Evolutionary conservation across 495 filamentous ascomycete species (phyloP).

Genomic region (Pyronema omphalodes): DNA sequence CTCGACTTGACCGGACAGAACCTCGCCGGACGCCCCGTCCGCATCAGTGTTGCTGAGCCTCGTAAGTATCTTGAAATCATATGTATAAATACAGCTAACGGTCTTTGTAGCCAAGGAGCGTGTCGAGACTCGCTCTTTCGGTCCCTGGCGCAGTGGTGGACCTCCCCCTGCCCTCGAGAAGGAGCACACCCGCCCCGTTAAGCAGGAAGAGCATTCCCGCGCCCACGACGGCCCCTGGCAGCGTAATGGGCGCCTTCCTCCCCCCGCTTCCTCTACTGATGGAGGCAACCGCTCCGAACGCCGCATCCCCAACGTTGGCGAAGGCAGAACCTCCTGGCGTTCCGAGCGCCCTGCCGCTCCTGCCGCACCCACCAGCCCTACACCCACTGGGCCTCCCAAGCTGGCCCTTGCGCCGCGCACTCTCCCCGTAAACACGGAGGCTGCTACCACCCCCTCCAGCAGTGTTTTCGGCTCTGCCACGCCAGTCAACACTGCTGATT

Average conservation of each 20-base stretch:
- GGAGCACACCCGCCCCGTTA: constrained; percentile 7
- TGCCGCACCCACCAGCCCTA: constrained; percentile 32
- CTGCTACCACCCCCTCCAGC: constrained; percentile 20
- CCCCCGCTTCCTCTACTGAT: constrained; percentile 15
- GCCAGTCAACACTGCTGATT: constrained; percentile 30
- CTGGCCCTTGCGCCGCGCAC: constrained; percentile 24
- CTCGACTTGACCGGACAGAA: constrained; percentile 58
- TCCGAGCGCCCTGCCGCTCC: constrained; percentile 26
- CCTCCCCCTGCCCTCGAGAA: constrained; percentile 51
- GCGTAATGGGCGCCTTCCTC: constrained; percentile 26
- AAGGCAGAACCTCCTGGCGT: background rate
- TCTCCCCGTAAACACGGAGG: constrained; percentile 22
- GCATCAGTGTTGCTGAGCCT: constrained; percentile 72
- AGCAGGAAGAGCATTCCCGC: constrained; percentile 33
- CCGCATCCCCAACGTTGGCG: constrained; percentile 2
- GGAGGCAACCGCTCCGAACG: constrained; percentile 1
- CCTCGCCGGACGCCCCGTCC: constrained; percentile 72
- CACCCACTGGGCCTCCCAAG: constrained; percentile 2
- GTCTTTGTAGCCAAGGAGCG: constrained; percentile 50
- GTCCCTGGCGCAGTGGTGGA: constrained; percentile 79
- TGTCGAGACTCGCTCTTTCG: constrained; percentile 42
- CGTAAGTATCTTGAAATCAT: constrained; percentile 36
- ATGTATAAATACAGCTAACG: constrained; percentile 20
- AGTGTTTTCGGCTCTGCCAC: constrained; percentile 53
- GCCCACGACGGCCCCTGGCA: constrained; percentile 46